These are phyloP conservation scores for Yamadazyma scolyti DNA, from an alignment of 805 yeast genomes.

Conservation along the genomic window DNA sequence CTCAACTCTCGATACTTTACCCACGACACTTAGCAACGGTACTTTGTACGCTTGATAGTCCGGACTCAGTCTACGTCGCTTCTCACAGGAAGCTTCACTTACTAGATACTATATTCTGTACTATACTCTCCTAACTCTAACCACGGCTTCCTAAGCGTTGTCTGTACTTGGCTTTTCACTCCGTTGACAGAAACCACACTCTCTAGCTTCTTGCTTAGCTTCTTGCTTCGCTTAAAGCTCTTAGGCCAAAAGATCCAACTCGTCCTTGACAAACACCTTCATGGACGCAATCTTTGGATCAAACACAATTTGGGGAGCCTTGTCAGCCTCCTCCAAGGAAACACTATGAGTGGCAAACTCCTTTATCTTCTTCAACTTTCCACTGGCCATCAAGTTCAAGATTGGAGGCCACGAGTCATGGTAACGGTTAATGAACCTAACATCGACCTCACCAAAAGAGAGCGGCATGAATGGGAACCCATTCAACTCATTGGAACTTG, in stretches of 20 bases:
- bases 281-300: slow-evolving; percentile 14
- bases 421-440: slow-evolving; percentile 15
- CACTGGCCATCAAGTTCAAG: slow-evolving; percentile 13
- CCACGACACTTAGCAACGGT: too few relatives aligned
- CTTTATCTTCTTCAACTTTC: slow-evolving; percentile 13
- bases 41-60: too few relatives aligned
- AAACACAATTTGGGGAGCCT: slow-evolving; percentile 16
- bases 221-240: not conserved
- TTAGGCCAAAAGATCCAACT: slow-evolving; percentile 11
- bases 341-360: slow-evolving; percentile 18
- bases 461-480: slow-evolving; percentile 22
- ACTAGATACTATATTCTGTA: too few relatives aligned
- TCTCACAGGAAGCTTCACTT: too few relatives aligned
- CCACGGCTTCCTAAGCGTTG: too few relatives aligned
- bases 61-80: too few relatives aligned
- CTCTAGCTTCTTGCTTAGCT: too few relatives aligned
- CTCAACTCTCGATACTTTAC: too few relatives aligned
- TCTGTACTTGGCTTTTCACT: too few relatives aligned
- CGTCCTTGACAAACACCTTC: slow-evolving; percentile 15
- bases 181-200: too few relatives aligned
- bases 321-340: slow-evolving; percentile 16
- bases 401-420: slow-evolving; percentile 16
- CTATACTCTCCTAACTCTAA: too few relatives aligned
- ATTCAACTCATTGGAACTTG: slow-evolving; percentile 15
- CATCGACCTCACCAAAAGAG: slow-evolving; percentile 17